Evolutionary conservation across 306 rosid species (phyloP).

Genomic region (Cicer bijugum): DNA sequence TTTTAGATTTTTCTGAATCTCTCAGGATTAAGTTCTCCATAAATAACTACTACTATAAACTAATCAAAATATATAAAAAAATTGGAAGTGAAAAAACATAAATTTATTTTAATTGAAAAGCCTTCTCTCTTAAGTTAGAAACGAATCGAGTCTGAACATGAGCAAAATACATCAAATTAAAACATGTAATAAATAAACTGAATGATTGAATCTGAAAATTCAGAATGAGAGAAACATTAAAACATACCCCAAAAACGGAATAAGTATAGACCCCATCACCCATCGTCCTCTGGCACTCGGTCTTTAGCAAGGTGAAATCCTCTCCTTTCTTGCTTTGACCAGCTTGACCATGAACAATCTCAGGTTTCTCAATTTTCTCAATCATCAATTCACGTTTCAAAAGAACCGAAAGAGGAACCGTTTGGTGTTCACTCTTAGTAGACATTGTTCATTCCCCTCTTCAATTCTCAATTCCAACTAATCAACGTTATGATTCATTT

Average conservation of each 20-base stretch:
- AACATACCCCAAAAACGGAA: constrained; percentile 90
- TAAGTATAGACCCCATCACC: constrained; percentile 87
- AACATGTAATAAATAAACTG: constrained; percentile 9
- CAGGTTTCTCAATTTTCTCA: constrained; percentile 91
- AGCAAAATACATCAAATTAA: constrained; percentile 14
- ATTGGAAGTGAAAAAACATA: background rate
- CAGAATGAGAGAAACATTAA: background rate
- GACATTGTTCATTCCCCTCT: constrained; percentile 57
- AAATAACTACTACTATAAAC: background rate
- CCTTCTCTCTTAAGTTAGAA: background rate
- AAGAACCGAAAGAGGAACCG: constrained; percentile 84
- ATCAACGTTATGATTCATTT: background rate
- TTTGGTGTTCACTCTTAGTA: constrained; percentile 72
- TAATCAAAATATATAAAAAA: background rate
- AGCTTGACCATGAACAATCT: constrained; percentile 80
- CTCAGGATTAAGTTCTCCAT: background rate
- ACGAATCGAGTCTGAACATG: background rate
- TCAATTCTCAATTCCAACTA: constrained; percentile 15
- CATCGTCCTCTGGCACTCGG: constrained; percentile 84
- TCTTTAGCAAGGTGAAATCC: constrained; percentile 76
- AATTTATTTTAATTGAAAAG: background rate
- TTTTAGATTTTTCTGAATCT: background rate
- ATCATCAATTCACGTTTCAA: constrained; percentile 83
- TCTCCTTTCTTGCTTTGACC: constrained; percentile 94
- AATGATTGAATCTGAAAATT: background rate